Percentiles rank a stretch among this genome's conserved stretches.
Evolutionary conservation across 805 yeast species (phyloP).

Genomic region (Candida boleticola): DNA sequence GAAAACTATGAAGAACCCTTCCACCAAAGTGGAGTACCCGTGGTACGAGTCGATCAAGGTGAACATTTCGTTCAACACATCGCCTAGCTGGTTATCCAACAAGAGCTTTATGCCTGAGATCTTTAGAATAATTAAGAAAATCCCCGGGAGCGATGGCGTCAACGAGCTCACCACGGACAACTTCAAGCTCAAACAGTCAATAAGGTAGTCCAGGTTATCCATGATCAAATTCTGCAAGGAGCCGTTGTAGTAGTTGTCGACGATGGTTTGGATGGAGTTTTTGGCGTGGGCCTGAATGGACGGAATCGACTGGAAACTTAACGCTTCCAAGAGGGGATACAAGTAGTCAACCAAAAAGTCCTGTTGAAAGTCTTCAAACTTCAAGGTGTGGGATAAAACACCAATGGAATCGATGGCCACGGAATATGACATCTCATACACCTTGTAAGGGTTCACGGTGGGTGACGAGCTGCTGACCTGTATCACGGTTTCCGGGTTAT

Average conservation of each 20-base stretch:
- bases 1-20: constrained; percentile 72
- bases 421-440: constrained; percentile 26
- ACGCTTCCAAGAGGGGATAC: constrained; percentile 68
- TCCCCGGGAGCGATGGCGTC: constrained; percentile 69
- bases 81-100: constrained; percentile 56
- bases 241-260: constrained; percentile 48
- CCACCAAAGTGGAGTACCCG: constrained; percentile 70
- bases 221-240: constrained; percentile 55
- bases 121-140: constrained; percentile 65
- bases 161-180: constrained; percentile 65
- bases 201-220: constrained; percentile 74
- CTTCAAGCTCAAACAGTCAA: constrained; percentile 73
- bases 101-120: constrained; percentile 69
- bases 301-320: constrained; percentile 52
- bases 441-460: constrained; percentile 9
- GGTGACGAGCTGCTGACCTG: not conserved
- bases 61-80: constrained; percentile 72
- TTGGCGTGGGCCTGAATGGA: constrained; percentile 57
- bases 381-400: constrained; percentile 18
- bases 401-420: constrained; percentile 48
- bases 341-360: constrained; percentile 67
- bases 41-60: constrained; percentile 79
- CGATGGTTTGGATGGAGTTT: constrained; percentile 45
- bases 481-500: constrained; percentile 3
- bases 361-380: constrained; percentile 32